Evolutionary conservation across 345 rosid species (phyloP).

Genomic region (Litchi chinensis): DNA sequence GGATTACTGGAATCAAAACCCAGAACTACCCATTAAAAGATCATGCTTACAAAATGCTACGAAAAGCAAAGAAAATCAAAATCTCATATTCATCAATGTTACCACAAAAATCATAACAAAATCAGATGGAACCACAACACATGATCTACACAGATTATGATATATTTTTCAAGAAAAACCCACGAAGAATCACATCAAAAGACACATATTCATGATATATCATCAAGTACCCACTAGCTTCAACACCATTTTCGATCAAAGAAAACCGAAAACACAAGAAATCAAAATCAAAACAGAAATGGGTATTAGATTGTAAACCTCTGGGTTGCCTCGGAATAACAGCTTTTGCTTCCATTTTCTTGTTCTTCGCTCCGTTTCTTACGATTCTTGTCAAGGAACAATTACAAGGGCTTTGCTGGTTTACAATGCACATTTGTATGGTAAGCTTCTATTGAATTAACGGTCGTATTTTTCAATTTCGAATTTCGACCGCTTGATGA

Average conservation of each 20-base stretch:
- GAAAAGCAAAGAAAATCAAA: no score
- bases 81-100: no score
- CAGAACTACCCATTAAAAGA: background rate
- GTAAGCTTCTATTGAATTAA: background rate
- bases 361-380: background rate
- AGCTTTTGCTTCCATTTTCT: background rate
- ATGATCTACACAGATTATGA: background rate
- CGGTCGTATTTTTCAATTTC: constrained; percentile 20
- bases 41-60: background rate
- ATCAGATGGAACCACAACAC: background rate
- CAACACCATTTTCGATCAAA: background rate
- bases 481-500: constrained; percentile 17
- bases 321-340: constrained; percentile 7
- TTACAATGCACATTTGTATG: background rate
- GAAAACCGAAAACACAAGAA: background rate
- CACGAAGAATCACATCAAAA: background rate
- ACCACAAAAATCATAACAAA: background rate
- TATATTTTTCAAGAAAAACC: background rate
- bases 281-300: background rate
- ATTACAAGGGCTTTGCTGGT: background rate
- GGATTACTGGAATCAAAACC: background rate
- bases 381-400: background rate
- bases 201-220: background rate
- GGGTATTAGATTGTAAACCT: constrained; percentile 7
- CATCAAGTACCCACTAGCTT: background rate